Conservation (phyloP, 345 rosid species). For the Syzygium jambos region DNA sequence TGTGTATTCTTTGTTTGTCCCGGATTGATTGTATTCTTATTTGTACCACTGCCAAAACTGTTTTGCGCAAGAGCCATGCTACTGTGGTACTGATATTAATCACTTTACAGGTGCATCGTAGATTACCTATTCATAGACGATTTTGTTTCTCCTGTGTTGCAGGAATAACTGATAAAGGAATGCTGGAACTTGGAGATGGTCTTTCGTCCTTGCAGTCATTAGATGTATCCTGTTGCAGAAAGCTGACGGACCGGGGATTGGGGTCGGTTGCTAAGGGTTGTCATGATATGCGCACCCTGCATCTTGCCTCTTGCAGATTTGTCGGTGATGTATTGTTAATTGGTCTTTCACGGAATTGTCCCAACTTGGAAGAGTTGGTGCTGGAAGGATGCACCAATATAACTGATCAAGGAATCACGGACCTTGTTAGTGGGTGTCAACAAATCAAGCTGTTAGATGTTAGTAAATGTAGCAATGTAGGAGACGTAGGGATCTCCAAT, state of each 20-base stretch:
- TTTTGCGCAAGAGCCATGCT: background rate
- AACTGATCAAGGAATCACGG: slow-evolving; percentile 55
- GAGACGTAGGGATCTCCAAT: slow-evolving; percentile 55
- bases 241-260: slow-evolving; percentile 78
- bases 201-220: slow-evolving; percentile 68
- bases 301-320: slow-evolving; percentile 68
- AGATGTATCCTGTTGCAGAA: slow-evolving; percentile 83
- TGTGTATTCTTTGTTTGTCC: background rate
- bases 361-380: slow-evolving; percentile 45
- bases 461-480: slow-evolving; percentile 74
- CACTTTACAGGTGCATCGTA: background rate
- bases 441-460: slow-evolving; percentile 55
- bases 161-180: slow-evolving; percentile 79
- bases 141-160: slow-evolving; percentile 1
- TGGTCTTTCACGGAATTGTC: slow-evolving; percentile 55
- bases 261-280: slow-evolving; percentile 75
- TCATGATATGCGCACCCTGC: slow-evolving; percentile 44
- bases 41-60: background rate
- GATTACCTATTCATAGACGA: background rate
- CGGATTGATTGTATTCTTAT: background rate
- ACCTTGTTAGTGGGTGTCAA: slow-evolving; percentile 63
- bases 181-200: slow-evolving; percentile 55
- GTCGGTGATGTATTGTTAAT: slow-evolving; percentile 41
- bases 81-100: background rate
- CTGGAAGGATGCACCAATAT: slow-evolving; percentile 73